Base-by-base conservation (phyloP, 208 protist species). In the Leptomonas pyrrhocoris region DNA sequence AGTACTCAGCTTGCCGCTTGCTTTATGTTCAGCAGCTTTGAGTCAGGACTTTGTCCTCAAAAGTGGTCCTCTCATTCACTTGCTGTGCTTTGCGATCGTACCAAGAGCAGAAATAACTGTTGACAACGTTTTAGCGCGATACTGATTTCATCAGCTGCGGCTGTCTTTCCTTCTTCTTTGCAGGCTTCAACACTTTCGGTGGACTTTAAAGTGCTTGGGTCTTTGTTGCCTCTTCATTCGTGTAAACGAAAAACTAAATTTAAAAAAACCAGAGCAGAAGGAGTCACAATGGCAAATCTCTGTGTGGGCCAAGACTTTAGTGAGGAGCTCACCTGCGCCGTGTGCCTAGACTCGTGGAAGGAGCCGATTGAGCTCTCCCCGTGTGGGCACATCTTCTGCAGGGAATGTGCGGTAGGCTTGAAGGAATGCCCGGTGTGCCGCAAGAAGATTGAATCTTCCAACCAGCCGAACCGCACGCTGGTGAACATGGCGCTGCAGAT, bases 291-390 rank as follows among this genome's bases (percentile, higher is more conserved):
- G 67, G 55, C 66, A 2, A 61, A 64, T 28, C 16, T 74, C 12
- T 87, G 77, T 67, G 56, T 70, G 57, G 84, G 83, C 40, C 68
- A 86, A 15, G 70, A 83, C 54, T 94, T 84, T 53, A 81, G 72
- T 56, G 85, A 94, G 66, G 88, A 91, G 73, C 66, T 94, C 49
- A 78, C 74, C 25, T 94, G 89, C 50, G 80, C 81, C 8, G 64
- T 94, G 15, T 94, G 89, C 65, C 62, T 92, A 9, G 89, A 94
- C 71, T 85, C 84, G 42, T 92, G 85, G 89, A 88, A 86, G 70
- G 55, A 93, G 27, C 84, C 84, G 15, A 23, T 75, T 6, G 84
- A 89, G 62, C 36, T 77, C 13, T 12, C 40, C 13, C 73, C 72
- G 34, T 89, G 84, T 43, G 73, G 77, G 31, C 84, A 89, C 57